phyloP scores from a whole-genome alignment of 176 grass and related monocot species.

The Raddia distichophylla region DNA sequence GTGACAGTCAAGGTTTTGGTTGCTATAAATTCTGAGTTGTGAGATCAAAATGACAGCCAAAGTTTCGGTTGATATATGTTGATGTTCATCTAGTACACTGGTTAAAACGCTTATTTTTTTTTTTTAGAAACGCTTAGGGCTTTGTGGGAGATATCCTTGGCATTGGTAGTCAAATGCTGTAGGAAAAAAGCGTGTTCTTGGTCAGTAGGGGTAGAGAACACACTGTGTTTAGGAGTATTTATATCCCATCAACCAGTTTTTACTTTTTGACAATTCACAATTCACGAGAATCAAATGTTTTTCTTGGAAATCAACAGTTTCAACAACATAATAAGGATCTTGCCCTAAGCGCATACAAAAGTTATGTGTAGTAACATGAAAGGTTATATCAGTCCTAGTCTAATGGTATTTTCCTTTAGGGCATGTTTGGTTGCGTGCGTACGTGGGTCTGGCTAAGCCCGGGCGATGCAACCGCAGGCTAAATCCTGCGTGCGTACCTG shows the following conservation, averaged over 20 bases:
- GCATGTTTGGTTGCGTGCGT: no score
- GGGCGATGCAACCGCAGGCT: no score
- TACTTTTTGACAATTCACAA: background rate
- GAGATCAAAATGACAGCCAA: background rate
- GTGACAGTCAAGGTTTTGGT: background rate
- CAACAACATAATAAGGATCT: background rate
- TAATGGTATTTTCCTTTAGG: background rate
- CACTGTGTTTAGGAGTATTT: background rate
- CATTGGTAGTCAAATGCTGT: background rate
- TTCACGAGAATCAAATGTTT: constrained; percentile 16
- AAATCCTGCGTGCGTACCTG: no score
- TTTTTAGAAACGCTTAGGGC: background rate
- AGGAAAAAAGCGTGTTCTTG: background rate
- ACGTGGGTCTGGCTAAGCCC: no score
- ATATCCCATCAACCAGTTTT: background rate
- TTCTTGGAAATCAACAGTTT: background rate
- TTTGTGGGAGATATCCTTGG: background rate
- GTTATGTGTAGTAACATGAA: background rate
- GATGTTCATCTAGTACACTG: background rate
- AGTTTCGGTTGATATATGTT: background rate
- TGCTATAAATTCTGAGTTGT: background rate
- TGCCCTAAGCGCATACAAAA: background rate
- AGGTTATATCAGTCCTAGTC: background rate
- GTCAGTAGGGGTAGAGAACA: background rate
- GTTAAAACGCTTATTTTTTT: background rate